Conservation (phyloP, 2,329 filamentous ascomycete genomes). For the Thermomyces lanuginosus region DNA sequence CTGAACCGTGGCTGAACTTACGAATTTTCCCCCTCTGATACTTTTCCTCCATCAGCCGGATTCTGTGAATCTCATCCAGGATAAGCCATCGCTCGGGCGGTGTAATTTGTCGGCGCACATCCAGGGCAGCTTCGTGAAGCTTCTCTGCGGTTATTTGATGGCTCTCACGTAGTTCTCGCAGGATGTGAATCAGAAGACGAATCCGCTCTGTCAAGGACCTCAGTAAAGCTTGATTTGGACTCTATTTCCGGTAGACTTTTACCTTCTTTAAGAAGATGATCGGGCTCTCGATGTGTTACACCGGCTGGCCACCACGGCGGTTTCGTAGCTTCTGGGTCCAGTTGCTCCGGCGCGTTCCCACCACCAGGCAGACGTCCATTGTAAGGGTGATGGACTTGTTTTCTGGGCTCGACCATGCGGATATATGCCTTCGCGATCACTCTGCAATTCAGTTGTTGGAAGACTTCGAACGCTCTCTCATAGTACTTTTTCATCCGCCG, state of each 20-base stretch:
- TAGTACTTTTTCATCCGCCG: conserved; percentile 19
- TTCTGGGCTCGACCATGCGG: conserved; percentile 27
- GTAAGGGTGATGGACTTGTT: conserved; percentile 30
- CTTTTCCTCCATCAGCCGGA: conserved; percentile 23
- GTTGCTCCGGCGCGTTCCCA: conserved; percentile 11
- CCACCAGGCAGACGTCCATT: conserved; percentile 21
- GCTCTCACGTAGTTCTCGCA: conserved; percentile 21
- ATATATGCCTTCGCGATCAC: conserved; percentile 28
- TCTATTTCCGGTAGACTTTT: conserved; percentile 6
- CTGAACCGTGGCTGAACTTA: conserved; percentile 9
- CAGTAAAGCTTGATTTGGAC: background rate
- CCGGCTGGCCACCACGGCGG: conserved; percentile 25
- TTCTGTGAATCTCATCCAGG: conserved; percentile 26
- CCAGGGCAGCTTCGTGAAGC: conserved; percentile 24
- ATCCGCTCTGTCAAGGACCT: conserved; percentile 18
- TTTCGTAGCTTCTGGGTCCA: conserved; percentile 25
- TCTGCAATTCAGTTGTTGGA: conserved; percentile 28
- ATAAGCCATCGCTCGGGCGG: conserved; percentile 20
- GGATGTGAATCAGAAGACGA: conserved; percentile 24
- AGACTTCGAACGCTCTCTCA: conserved; percentile 20
- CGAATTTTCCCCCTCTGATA: conserved; percentile 22
- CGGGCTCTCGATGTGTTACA: conserved; percentile 29
- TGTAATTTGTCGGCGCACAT: conserved; percentile 22
- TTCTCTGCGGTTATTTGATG: conserved; percentile 22
- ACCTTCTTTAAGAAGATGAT: conserved; percentile 29